phyloP scores from a whole-genome alignment of 495 filamentous ascomycete genomes.

The Astrothelium subdiscretum region DNA sequence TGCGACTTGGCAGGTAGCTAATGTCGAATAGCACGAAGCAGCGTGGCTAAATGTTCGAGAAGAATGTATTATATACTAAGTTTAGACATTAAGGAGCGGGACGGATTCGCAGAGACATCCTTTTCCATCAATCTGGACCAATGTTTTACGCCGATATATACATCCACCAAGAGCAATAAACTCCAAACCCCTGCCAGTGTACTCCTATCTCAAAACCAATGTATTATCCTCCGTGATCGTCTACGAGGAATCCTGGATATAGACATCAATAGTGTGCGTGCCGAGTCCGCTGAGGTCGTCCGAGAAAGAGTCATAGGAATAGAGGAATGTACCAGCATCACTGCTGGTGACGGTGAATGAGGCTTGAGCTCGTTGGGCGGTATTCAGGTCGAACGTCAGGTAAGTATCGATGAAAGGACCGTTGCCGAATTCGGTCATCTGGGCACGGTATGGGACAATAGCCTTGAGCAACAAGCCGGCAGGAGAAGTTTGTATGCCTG shows the following conservation, averaged over 20 bases:
- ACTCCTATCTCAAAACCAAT: not conserved
- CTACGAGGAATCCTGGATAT: not conserved
- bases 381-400: not conserved
- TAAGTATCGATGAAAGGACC: not conserved
- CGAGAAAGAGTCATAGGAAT: not conserved
- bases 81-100: too few relatives aligned
- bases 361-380: not conserved
- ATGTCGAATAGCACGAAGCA: too few relatives aligned
- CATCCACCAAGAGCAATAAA: too few relatives aligned
- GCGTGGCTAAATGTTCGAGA: too few relatives aligned
- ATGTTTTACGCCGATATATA: too few relatives aligned
- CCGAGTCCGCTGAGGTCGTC: not conserved
- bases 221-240: too few relatives aligned
- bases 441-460: not conserved
- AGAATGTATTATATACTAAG: too few relatives aligned
- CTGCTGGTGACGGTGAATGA: not conserved
- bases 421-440: constrained; percentile 1
- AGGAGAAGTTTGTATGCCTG: not conserved
- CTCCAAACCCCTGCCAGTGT: too few relatives aligned
- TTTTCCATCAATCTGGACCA: too few relatives aligned
- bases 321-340: not conserved
- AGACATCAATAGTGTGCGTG: not conserved
- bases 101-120: too few relatives aligned
- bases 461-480: not conserved
- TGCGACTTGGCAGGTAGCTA: too few relatives aligned